These are phyloP conservation scores for Cystobasidium pallidum DNA, from an alignment of 1,284 basidiomycete species.

Conservation along the genomic window DNA sequence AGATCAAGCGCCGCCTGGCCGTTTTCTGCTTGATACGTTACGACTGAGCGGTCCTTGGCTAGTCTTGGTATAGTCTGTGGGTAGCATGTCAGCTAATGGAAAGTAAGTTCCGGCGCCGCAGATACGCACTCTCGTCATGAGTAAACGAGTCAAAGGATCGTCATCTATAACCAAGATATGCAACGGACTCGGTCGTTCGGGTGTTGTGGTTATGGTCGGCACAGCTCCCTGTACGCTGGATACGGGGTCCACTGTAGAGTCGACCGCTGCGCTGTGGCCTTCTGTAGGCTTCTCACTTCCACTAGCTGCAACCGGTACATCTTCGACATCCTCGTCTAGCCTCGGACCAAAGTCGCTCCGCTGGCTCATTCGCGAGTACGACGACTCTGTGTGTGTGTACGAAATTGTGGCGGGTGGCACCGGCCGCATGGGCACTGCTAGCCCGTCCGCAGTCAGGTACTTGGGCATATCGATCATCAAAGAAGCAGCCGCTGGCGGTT, in stretches of 20 bases:
- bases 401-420: not conserved
- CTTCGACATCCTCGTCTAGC: not conserved
- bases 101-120: constrained; percentile 56
- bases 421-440: not conserved
- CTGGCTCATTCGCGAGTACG: constrained; percentile 8
- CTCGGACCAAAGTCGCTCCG: not conserved
- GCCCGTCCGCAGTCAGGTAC: not conserved
- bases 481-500: not conserved
- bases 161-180: constrained; percentile 59
- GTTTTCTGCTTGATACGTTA: constrained; percentile 69
- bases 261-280: not conserved
- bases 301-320: not conserved
- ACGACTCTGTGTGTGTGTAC: not conserved
- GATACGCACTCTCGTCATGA: constrained; percentile 79
- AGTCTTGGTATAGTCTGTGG: not conserved
- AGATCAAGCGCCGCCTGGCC: constrained; percentile 77
- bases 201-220: not conserved
- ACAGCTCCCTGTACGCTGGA: not conserved
- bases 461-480: constrained; percentile 2
- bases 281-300: no score
- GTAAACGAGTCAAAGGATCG: constrained; percentile 71
- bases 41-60: not conserved
- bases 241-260: not conserved
- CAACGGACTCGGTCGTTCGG: constrained; percentile 38
- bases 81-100: not conserved